Evolutionary conservation across 192 early-diverging fungal species (phyloP).

Genomic region (Gonapodya sp.): DNA sequence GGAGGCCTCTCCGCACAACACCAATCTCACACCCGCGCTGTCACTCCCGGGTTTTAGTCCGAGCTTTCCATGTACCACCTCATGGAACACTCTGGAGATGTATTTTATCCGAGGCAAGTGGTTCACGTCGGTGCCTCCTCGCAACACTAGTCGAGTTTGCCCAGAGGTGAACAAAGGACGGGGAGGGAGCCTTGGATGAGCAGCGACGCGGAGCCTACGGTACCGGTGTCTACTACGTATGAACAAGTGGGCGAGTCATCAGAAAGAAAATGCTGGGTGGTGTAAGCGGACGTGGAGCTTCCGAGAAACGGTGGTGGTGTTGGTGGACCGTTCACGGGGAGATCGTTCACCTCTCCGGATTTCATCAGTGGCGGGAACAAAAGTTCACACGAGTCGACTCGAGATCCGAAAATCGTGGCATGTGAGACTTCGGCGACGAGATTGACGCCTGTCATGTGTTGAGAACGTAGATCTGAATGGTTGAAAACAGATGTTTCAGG

Average conservation of each 20-base stretch:
- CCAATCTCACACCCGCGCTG: neutral
- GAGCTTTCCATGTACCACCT: neutral
- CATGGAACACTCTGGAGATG: neutral
- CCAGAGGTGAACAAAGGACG: neutral
- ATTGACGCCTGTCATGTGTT: neutral
- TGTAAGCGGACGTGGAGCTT: neutral
- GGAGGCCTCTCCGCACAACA: neutral
- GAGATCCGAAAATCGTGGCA: neutral
- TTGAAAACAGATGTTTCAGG: neutral
- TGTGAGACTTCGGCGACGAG: neutral
- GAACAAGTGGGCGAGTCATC: neutral
- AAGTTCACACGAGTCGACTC: neutral
- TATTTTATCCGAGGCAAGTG: neutral
- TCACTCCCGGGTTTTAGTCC: neutral
- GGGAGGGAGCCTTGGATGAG: conserved; percentile 6
- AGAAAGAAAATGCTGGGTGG: neutral
- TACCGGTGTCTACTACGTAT: neutral
- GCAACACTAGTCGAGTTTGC: neutral
- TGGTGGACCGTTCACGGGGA: neutral
- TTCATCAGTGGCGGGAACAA: neutral
- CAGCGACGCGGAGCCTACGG: neutral
- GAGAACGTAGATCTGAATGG: neutral
- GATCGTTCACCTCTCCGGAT: no score
- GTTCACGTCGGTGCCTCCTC: neutral
- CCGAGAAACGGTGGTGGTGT: neutral